Base-by-base conservation (phyloP, 768 basidiomycete species). In the Mycena chlorophos region DNA sequence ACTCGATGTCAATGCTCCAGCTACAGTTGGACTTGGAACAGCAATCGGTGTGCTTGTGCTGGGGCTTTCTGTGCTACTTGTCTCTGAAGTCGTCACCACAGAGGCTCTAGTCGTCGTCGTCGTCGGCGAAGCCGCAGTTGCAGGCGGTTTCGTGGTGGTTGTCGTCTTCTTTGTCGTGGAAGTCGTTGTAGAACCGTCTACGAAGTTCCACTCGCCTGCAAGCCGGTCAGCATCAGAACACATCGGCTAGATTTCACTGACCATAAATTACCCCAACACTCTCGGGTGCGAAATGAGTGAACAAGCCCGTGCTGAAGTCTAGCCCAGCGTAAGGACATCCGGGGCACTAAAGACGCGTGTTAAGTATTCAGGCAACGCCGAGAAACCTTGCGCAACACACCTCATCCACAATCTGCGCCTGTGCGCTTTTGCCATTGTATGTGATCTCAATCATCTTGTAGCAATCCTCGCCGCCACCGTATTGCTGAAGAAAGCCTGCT, bases 281-380 rank as follows among this genome's bases (percentile, higher is more conserved):
- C 53, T 71, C 66, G 19, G 65, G 17, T 4, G 79, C 78, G 64
- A 89, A 85, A 71, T 73, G 74, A 31, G 73, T 57, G 66, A 90
- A 88, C 40, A 88, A 74, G 39, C 85, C 82, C 12, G 66, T 57
- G 47, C 82, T 81, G 52, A 89, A 72, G 68, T 91, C 88, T 29
- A 90, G 77, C 25, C 78, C 86, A 28, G 75, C 82, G 52, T 69
- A 79, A 3, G 80, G 80, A 66, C 88, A 91, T 3, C 71, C 71
- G 4, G 73, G 73, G 63, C 81, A 84, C 73, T 80, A 62, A 4
- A 28, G 3, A 31, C 16, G n/a, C n/a, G n/a, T n/a, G n/a, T n/a
- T n/a, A n/a, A n/a, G n/a, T n/a, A n/a, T n/a, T n/a, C n/a, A n/a
- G n/a, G n/a, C n/a, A n/a, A n/a, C n/a, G n/a, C n/a, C n/a, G n/a